Evolutionary conservation across 192 early-diverging fungal species (phyloP).

Genomic region (Chytriomyces sp.): DNA sequence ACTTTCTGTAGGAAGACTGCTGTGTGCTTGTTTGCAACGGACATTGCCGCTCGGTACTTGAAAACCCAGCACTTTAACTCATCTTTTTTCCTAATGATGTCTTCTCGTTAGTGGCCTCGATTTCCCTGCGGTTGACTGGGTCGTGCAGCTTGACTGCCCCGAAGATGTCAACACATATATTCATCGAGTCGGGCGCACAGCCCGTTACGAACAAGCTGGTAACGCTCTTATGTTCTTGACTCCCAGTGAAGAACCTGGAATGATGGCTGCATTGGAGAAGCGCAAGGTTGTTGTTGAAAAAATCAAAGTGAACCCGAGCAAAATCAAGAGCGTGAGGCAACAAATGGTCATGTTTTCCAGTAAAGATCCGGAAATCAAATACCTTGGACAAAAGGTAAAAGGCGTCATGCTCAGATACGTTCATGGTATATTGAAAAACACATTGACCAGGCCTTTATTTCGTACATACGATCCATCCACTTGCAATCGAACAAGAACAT

Average conservation of each 20-base stretch:
- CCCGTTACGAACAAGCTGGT: conserved; percentile 87
- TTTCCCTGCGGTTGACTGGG: conserved; percentile 99
- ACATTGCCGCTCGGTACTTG: conserved; percentile 81
- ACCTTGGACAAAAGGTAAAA: conserved; percentile 86
- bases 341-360: conserved; percentile 91
- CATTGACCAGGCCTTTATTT: conserved; percentile 75
- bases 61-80: neutral
- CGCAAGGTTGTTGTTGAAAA: conserved; percentile 87
- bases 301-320: conserved; percentile 84
- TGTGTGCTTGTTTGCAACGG: conserved; percentile 88
- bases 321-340: conserved; percentile 75
- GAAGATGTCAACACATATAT: conserved; percentile 97
- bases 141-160: conserved; percentile 95
- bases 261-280: conserved; percentile 69
- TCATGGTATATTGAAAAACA: neutral
- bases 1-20: conserved; percentile 78
- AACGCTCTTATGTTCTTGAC: conserved; percentile 85
- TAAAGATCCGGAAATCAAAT: conserved; percentile 92
- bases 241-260: conserved; percentile 84
- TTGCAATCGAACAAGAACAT: conserved; percentile 89
- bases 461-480: conserved; percentile 91
- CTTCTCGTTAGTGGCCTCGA: conserved; percentile 71
- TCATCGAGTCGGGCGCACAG: conserved; percentile 97
- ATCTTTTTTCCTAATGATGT: neutral
- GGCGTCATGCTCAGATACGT: neutral